Evolutionary conservation across 1,139 yeast species (phyloP), one percentile per base, ranked within the genome.

Genomic region (Komagataea norvegica): DNA sequence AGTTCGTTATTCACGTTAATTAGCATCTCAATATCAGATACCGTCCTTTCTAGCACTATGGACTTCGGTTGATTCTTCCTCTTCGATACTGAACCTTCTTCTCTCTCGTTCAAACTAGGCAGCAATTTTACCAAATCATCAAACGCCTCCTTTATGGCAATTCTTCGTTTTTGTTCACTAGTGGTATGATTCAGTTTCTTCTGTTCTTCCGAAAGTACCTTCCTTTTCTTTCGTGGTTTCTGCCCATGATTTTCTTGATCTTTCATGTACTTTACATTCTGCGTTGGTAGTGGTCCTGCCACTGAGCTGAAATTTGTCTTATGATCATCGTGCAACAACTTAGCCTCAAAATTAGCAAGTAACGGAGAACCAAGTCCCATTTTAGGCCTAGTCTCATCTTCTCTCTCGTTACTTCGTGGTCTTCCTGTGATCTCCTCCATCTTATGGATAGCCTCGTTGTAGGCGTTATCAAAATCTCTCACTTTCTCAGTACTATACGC

Each of bases 161-260:
- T 79, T 32, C 95, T 68, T 40, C 95, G 70, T 51, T 76, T 74
- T 59, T 85, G 87, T 57, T 86, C 95, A 37, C 85, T 77, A 34
- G 75, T 68, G 7, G 84, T 77, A 57, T 86, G 95, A 52, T 82
- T 81, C 38, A 69, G 57, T 39, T 91, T 68, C 53, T 81, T 82
- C 55, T 84, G 87, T 49, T 79, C 82, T 36, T 75, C 71, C 1
- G 82, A 60, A 19, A 83, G 65, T 11, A 67, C 56, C n/a, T 68
- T 79, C 60, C 66, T 74, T 47, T 62, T 59, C n/a, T 40, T 30
- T 22, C 36, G n/a, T n/a, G n/a, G n/a, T n/a, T n/a, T n/a, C n/a
- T n/a, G n/a, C n/a, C n/a, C n/a, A n/a, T n/a, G n/a, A n/a, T n/a
- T n/a, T n/a, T n/a, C n/a, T n/a, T n/a, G n/a, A n/a, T n/a, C n/a